A percentile compares a stretch with the other conserved stretches of the same genome.
Conservation (phyloP, 805 yeast genomes). For the Kodamaea fukazawae region DNA sequence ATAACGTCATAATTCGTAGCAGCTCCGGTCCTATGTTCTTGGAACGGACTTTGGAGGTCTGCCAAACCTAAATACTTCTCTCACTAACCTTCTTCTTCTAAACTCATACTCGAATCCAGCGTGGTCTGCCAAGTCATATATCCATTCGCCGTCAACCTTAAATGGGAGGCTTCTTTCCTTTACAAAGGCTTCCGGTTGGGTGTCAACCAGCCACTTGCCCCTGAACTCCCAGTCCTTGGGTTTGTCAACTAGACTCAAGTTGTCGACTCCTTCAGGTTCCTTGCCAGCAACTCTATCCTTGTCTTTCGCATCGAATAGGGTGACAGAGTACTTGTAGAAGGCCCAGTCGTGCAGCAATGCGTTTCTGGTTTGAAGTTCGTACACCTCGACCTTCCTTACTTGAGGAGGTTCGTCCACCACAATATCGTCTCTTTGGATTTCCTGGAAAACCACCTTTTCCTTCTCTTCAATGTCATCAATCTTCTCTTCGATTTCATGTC, state of each 20-base stretch:
- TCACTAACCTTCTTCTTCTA: slow-evolving; percentile 54
- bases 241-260: slow-evolving; percentile 55
- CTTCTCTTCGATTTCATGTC: slow-evolving; percentile 9
- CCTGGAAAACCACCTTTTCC: not conserved
- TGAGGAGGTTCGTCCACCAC: slow-evolving; percentile 71
- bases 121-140: slow-evolving; percentile 30
- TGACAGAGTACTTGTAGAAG: slow-evolving; percentile 53
- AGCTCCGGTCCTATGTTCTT: not conserved
- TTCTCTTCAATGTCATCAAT: slow-evolving; percentile 11
- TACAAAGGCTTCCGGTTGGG: slow-evolving; percentile 51
- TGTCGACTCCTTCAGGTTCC: slow-evolving; percentile 63
- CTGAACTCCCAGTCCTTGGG: slow-evolving; percentile 77
- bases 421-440: slow-evolving; percentile 41
- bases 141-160: slow-evolving; percentile 44
- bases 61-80: slow-evolving; percentile 41
- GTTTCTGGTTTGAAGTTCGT: slow-evolving; percentile 69
- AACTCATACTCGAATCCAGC: slow-evolving; percentile 41
- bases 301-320: slow-evolving; percentile 53
- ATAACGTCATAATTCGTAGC: too few relatives aligned
- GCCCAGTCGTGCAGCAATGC: slow-evolving; percentile 60
- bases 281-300: slow-evolving; percentile 38
- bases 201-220: slow-evolving; percentile 65
- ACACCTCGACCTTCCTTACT: slow-evolving; percentile 64
- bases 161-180: slow-evolving; percentile 35
- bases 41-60: slow-evolving; percentile 6